Evolutionary conservation across 1,284 basidiomycete species (phyloP).

Genomic region (Ustilago loliicola): DNA sequence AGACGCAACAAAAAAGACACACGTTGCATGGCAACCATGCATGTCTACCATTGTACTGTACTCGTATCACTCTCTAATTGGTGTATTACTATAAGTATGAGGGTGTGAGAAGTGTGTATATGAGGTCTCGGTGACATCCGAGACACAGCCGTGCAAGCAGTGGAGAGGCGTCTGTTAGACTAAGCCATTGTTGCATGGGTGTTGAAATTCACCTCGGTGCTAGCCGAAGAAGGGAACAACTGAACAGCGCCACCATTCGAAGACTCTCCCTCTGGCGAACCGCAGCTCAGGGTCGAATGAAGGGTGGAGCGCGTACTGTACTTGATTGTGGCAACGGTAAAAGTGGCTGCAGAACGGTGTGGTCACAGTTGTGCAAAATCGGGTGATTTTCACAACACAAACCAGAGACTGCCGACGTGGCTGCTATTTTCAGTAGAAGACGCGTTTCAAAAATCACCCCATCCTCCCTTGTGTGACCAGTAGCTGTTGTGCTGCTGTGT

Average conservation of each 20-base stretch:
- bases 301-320: conserved; percentile 8
- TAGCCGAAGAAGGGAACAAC: background rate
- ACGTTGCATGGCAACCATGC: background rate
- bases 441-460: conserved; percentile 8
- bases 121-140: background rate
- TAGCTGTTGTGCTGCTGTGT: background rate
- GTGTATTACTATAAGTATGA: conserved; percentile 3
- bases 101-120: background rate
- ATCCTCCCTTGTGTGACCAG: background rate
- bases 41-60: conserved; percentile 2
- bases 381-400: conserved; percentile 25
- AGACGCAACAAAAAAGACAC: background rate
- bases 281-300: background rate
- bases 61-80: conserved; percentile 3
- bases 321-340: background rate
- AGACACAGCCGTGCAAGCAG: background rate
- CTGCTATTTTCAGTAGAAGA: background rate
- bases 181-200: background rate
- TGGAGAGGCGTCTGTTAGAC: conserved; percentile 8
- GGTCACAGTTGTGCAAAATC: conserved; percentile 25
- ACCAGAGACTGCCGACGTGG: background rate
- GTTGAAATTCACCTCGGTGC: background rate
- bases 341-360: too few relatives aligned
- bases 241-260: conserved; percentile 7
- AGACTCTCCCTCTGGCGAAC: background rate